Evolutionary conservation across 2,329 filamentous ascomycete genomes (phyloP).

Genomic region (Apiospora sp.): DNA sequence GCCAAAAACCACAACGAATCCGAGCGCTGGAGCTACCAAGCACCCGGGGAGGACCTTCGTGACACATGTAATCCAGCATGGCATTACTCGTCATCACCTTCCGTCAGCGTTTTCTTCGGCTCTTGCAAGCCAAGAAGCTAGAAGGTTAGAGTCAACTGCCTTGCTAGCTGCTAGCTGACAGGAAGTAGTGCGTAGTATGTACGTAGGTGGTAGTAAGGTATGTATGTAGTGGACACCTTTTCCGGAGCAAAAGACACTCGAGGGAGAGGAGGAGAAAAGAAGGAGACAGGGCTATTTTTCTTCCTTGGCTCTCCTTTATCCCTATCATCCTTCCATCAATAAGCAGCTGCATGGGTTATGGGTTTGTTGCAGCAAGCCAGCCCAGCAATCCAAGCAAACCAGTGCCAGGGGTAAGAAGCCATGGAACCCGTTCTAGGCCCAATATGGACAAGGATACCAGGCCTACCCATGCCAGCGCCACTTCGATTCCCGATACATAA

Average conservation of each 20-base stretch:
- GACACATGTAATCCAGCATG: not conserved
- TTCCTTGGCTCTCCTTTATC: not conserved
- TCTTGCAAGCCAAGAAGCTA: not conserved
- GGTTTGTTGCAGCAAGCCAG: not conserved
- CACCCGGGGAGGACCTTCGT: not conserved
- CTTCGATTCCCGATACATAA: constrained; percentile 13
- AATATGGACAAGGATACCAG: not conserved
- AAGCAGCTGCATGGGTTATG: constrained; percentile 6
- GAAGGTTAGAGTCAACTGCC: not conserved
- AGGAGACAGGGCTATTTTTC: not conserved
- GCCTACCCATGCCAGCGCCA: not conserved
- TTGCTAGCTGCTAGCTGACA: constrained; percentile 3
- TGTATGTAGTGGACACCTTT: not conserved
- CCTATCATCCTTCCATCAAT: not conserved
- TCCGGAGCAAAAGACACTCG: not conserved
- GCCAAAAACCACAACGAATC: not conserved
- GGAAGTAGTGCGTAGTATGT: not conserved
- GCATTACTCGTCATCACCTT: constrained; percentile 11
- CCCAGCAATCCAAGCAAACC: constrained; percentile 7
- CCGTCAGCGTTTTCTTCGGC: constrained; percentile 2
- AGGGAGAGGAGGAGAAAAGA: no score
- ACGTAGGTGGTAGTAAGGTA: not conserved
- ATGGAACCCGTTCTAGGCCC: constrained; percentile 18
- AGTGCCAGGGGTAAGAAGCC: not conserved
- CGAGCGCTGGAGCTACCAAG: not conserved